Conservation (phyloP, 2,329 filamentous ascomycete genomes). For the Metarhizium anisopliae region DNA sequence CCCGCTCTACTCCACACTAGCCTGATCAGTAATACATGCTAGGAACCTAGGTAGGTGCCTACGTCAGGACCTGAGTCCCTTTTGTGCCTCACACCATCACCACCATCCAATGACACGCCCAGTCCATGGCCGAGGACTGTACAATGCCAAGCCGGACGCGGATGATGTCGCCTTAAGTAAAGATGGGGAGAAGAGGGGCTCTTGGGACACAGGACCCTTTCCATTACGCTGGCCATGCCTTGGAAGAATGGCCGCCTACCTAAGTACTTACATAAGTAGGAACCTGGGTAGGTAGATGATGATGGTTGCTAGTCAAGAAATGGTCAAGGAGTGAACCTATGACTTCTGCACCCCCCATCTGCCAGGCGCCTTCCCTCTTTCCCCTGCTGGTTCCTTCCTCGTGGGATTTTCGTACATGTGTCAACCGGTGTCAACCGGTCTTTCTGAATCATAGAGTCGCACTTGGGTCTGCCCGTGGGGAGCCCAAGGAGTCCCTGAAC, state of each 20-base stretch:
- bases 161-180: not conserved
- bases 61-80: too few relatives aligned
- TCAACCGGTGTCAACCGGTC: not conserved
- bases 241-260: too few relatives aligned
- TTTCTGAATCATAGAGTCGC: not conserved
- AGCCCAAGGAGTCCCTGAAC: not conserved
- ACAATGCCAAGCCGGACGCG: not conserved
- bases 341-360: too few relatives aligned
- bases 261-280: too few relatives aligned
- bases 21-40: not conserved
- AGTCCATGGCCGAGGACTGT: not conserved
- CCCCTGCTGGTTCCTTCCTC: not conserved
- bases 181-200: not conserved
- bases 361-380: not conserved
- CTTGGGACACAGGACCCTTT: too few relatives aligned
- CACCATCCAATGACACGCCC: not conserved
- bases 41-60: too few relatives aligned
- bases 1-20: not conserved
- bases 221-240: too few relatives aligned
- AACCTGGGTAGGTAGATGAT: too few relatives aligned
- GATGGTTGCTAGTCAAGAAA: too few relatives aligned
- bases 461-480: not conserved
- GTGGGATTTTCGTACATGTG: not conserved
- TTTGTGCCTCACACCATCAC: not conserved
- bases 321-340: too few relatives aligned